Percentiles rank a stretch among this genome's conserved stretches.
phyloP scores from a whole-genome alignment of 1,284 basidiomycete species.

The Cystobasidium pallidum region DNA sequence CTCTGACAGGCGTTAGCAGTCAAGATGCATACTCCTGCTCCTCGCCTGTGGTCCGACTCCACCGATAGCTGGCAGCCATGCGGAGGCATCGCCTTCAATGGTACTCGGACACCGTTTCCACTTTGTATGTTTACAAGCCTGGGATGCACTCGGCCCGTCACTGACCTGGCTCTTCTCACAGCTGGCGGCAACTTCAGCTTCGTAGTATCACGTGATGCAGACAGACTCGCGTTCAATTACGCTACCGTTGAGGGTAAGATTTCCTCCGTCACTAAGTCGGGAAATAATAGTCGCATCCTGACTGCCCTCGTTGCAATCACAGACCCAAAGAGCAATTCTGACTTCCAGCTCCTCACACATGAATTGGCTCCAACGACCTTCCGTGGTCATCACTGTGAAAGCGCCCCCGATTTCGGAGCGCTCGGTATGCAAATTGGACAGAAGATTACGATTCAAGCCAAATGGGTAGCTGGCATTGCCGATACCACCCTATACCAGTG shows the following conservation, averaged over 20 bases:
- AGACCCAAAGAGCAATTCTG: conserved; percentile 25
- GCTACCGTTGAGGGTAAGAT: conserved; percentile 32
- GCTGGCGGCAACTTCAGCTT: conserved; percentile 28
- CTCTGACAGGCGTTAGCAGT: background rate
- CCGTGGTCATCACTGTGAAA: conserved; percentile 28
- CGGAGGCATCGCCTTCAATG: conserved; percentile 31
- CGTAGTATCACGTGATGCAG: conserved; percentile 25
- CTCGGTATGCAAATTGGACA: conserved; percentile 17
- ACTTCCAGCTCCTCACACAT: conserved; percentile 31
- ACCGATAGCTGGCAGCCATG: conserved; percentile 28
- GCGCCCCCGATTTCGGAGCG: conserved; percentile 30
- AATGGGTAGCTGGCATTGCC: conserved; percentile 21
- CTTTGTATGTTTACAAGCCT: conserved; percentile 2
- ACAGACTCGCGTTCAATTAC: conserved; percentile 27
- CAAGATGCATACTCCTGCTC: conserved; percentile 20
- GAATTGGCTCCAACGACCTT: conserved; percentile 7
- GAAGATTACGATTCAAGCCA: conserved; percentile 29
- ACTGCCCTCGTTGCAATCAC: background rate
- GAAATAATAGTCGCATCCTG: background rate
- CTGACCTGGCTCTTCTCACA: background rate
- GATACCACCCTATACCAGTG: conserved; percentile 21
- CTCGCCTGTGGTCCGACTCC: conserved; percentile 20
- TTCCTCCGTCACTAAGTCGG: no score
- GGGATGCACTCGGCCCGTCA: background rate
- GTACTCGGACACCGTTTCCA: conserved; percentile 23